phyloP scores from a whole-genome alignment of 2,329 filamentous ascomycete species.

The Penicillium sp. region DNA sequence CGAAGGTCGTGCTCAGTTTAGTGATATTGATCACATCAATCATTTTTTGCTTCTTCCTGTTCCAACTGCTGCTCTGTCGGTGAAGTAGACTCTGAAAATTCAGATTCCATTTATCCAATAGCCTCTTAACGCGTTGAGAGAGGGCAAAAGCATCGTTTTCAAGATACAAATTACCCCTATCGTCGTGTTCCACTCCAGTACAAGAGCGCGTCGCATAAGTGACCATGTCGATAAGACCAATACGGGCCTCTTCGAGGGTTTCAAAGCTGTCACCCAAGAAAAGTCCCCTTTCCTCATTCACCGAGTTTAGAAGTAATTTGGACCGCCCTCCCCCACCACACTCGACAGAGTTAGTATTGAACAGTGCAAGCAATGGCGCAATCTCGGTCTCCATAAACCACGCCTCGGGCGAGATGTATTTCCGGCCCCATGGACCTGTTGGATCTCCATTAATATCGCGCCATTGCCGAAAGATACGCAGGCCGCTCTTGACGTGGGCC shows the following conservation, averaged over 20 bases:
- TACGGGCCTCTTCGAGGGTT: slow-evolving; percentile 14
- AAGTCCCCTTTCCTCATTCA: slow-evolving; percentile 1
- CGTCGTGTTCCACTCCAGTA: background rate
- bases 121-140: background rate
- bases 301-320: slow-evolving; percentile 12
- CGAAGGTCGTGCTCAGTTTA: slow-evolving; percentile 5
- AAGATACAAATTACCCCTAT: background rate
- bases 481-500: slow-evolving; percentile 18
- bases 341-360: slow-evolving; percentile 19
- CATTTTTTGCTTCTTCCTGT: slow-evolving; percentile 7
- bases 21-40: slow-evolving; percentile 17
- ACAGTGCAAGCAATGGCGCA: slow-evolving; percentile 21
- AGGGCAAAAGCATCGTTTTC: background rate
- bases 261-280: slow-evolving; percentile 13
- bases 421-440: slow-evolving; percentile 4
- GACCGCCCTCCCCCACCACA: background rate
- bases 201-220: background rate
- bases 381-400: slow-evolving; percentile 24
- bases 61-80: slow-evolving; percentile 7
- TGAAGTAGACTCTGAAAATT: slow-evolving; percentile 13
- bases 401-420: slow-evolving; percentile 4
- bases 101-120: slow-evolving; percentile 9
- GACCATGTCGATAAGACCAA: slow-evolving; percentile 21
- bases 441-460: slow-evolving; percentile 9
- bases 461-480: slow-evolving; percentile 20